phyloP scores from a whole-genome alignment of 2,329 filamentous ascomycete genomes.

The Pseudogymnoascus verrucosus region DNA sequence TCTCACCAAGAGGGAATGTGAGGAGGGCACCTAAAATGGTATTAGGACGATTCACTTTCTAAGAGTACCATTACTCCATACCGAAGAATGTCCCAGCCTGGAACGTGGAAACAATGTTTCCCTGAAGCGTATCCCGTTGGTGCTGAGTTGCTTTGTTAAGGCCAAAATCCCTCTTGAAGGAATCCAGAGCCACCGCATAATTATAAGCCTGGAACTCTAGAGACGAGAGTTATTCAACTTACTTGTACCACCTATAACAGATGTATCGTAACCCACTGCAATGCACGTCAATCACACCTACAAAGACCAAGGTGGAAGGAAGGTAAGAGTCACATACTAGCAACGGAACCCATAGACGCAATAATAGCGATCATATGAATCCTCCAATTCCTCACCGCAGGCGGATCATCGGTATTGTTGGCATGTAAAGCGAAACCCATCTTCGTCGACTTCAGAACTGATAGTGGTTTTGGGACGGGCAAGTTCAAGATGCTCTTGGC shows the following conservation, averaged over 20 bases:
- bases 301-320: not conserved
- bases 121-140: constrained; percentile 42
- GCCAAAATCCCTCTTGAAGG: constrained; percentile 47
- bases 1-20: constrained; percentile 33
- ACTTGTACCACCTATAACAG: constrained; percentile 55
- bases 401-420: constrained; percentile 19
- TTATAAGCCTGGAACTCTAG: not conserved
- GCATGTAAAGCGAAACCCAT: constrained; percentile 19
- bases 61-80: not conserved
- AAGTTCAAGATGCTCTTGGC: not conserved
- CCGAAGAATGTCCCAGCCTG: constrained; percentile 26
- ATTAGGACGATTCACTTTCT: not conserved
- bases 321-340: not conserved
- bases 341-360: constrained; percentile 15
- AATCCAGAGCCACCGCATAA: constrained; percentile 43
- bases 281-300: not conserved
- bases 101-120: constrained; percentile 25
- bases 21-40: constrained; percentile 15
- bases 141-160: constrained; percentile 35
- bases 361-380: constrained; percentile 20
- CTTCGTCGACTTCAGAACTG: not conserved
- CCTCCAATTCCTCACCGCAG: constrained; percentile 21
- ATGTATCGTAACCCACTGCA: constrained; percentile 33
- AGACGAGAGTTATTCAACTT: constrained; percentile 27
- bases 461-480: not conserved